Evolutionary conservation across 2,329 filamentous ascomycete genomes (phyloP), one percentile per base, ranked within the genome.

Genomic region (Ophioceras dolichostomum): DNA sequence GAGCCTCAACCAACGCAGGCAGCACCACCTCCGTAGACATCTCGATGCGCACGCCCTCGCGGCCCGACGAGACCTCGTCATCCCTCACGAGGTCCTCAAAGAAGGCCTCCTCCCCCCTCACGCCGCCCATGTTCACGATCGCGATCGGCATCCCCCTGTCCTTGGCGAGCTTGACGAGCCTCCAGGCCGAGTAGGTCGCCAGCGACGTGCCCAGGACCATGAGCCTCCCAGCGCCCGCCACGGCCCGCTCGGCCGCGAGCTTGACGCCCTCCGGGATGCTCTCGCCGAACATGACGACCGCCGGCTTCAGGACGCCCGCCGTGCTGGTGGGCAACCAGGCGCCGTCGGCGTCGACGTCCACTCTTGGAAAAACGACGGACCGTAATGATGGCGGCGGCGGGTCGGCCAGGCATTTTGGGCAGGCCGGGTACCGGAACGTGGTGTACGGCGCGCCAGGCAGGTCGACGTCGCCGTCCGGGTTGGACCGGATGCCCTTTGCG

Each of bases 251-350:
- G 2, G 88, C 89, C 0, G 76, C 77, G 2, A 63, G 57, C 56
- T 93, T 95, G 26, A 88, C 78, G 2, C 60, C 50, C 2, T 61
- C 57, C 0, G 73, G 65, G 35, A 96, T 94, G 41, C 76, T 88
- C 59, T 96, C 91, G 13, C 91, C 91, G 55, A 96, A 96, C 86
- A 96, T 95, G 49, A 88, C 79, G 2, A 98, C 88, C 1, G 84
- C 84, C 4, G 91, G 91, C 53, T 96, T 96, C 39, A 98, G 57
- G 27, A 96, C 76, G 2, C 89, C 91, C 0, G 77, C 84, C 2
- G 70, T 76, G 47, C 76, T 79, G 0, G 62, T 61, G 5, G 67
- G 48, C 28, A 66, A 60, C 84, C 81, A 93, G 1, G 87, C 89
- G 0, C 89, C 89, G 37, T 95, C 86, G 1, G 53, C 48, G 49